Evolutionary conservation across 1,284 basidiomycete species (phyloP), one percentile per base, ranked within the genome.

Genomic region (Coniferiporia sulphurascens): DNA sequence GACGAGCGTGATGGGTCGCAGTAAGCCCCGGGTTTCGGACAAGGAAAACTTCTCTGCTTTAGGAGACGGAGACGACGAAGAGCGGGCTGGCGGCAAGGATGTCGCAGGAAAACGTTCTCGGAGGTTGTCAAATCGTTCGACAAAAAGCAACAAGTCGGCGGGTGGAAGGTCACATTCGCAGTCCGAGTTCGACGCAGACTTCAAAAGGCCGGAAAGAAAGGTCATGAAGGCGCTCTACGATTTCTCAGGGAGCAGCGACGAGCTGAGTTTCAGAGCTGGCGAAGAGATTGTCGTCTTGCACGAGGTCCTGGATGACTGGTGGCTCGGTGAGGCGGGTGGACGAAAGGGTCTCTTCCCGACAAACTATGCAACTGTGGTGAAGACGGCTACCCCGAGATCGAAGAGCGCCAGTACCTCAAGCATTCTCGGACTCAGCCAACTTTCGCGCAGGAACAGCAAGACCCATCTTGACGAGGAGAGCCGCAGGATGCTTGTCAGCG

Each of bases 251-350:
- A 82, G 81, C 6, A 76, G 82, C 3, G 91, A 93, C 65, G 92
- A 94, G 70, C 75, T 95, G 48, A 80, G 79, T 36, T 87, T 94
- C 73, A 79, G 74, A 58, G 74, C 77, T 6, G 92, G 91, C 0
- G 86, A 88, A 52, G 82, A 90, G 64, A 87, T 95, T 59, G 70
- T 79, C 17, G 85, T 93, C 17, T 67, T 89, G 22, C 84, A 83
- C 43, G 89, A 93, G 70, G 87, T 92, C 0, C 75, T 90, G 38
- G 87, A 89, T 59, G 90, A 84, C 58, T 95, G 92, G 92, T 92
- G 88, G 85, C 82, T 92, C 74, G 91, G 91, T 12, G 84, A 90
- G 70, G 68, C 85, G 32, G 73, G 76, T 53, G 89, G 88, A 13
- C 77, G 76, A 65, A 83, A 79, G 48, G 91, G 91, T 7, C 68